Base-by-base conservation (phyloP, 108 stramenopile species). In the Mediolabrus comicus region DNA sequence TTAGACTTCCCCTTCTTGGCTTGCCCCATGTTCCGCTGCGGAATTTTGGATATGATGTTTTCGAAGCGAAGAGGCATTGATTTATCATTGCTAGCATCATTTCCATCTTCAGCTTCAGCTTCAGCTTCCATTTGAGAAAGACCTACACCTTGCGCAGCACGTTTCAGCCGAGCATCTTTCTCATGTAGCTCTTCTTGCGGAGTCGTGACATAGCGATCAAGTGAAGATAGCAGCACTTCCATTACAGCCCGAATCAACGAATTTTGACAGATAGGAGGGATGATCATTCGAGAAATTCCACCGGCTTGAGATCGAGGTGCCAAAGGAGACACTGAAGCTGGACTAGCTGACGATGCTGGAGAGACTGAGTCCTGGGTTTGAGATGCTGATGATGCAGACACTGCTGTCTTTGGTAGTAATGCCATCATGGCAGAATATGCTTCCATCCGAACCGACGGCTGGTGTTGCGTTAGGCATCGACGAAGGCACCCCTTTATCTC, bases 401-500 rank as follows among this genome's bases (percentile, higher is more conserved):
- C 53, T 19, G 49, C 56, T 12, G 49, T 32, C 3, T 36, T 19
- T 2, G 81, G 76, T 8, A 77, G 55, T 17, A 78, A 27, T 17
- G 65, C 71, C 29, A 73, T 51, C 32, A 82, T 39, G 4, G 76
- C 67, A 2, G 72, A 67, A 59, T 82, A 82, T 12, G 69, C 77
- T 19, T 77, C 72, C 28, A 67, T 58, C 26, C 81, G 59, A 11
- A 82, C 81, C 36, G 51, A 43, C 3, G 41, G 36, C 27, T 77
- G 81, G 54, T 81, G 74, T 43, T 82, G 81, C 24, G 76, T 74
- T 0, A 82, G 33, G 30, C 72, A 78, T 12, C 81, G 65, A 16
- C 81, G 81, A 13, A 82, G 39, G 31, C 70, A 82, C 6, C 76
- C 62, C 55, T 53, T 71, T 17, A 81, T 65, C 28, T 82, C 81